Conservation (phyloP, 257 asterid genomes). For the Solanum medicagineum region DNA sequence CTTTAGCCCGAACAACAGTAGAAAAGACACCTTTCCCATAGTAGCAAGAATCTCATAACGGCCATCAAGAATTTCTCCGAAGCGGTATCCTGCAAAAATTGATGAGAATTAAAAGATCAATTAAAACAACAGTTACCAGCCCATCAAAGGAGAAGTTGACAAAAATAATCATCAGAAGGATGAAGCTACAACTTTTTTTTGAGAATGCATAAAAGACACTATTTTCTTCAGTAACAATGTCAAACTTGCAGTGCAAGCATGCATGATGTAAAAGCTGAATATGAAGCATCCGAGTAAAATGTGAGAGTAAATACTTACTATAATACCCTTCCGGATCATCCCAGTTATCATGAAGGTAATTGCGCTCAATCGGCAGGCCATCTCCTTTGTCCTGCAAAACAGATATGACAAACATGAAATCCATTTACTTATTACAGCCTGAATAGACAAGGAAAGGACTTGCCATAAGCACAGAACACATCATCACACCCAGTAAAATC, state of each 20-base stretch:
- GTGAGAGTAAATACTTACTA: slow-evolving; percentile 27
- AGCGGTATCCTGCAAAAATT: slow-evolving; percentile 57
- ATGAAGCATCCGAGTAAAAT: neutral
- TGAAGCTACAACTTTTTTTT: too few species aligned
- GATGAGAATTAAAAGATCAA: neutral
- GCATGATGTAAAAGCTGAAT: too few species aligned
- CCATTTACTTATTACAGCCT: neutral
- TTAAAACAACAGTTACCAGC: neutral
- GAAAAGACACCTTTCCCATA: too few species aligned
- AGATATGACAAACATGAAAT: neutral
- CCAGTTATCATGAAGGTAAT: slow-evolving; percentile 82
- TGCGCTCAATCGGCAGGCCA: slow-evolving; percentile 51
- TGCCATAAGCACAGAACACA: too few species aligned
- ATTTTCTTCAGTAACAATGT: too few species aligned
- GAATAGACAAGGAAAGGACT: too few species aligned
- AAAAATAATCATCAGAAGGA: neutral
- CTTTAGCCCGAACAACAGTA: slow-evolving; percentile 48
- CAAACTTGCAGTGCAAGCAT: neutral
- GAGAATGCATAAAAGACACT: too few species aligned
- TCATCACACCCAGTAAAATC: too few species aligned
- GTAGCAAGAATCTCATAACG: slow-evolving; percentile 36
- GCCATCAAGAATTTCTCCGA: slow-evolving; percentile 82
- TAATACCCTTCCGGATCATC: slow-evolving; percentile 34
- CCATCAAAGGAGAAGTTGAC: neutral
- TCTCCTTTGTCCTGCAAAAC: slow-evolving; percentile 64